A percentile compares a stretch with the other conserved stretches of the same genome.
These are phyloP conservation scores for Raphanus hybrid DNA, from an alignment of 441 rosid genomes.

Conservation along the genomic window DNA sequence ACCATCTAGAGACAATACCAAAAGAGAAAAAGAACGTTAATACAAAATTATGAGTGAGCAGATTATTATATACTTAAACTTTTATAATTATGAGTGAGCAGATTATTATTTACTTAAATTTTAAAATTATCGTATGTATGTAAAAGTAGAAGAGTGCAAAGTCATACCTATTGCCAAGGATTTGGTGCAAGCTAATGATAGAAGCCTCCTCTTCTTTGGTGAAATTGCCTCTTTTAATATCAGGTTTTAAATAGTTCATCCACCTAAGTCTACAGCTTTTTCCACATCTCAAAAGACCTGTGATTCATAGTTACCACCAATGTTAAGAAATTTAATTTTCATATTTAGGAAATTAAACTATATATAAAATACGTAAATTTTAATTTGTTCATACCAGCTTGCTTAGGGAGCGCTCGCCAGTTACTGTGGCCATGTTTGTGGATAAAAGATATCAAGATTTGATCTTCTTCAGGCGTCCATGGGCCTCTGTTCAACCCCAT, in stretches of 20 bases:
- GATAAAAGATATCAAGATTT: constrained; percentile 54
- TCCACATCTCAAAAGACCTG: constrained; percentile 87
- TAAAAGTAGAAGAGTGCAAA: constrained; percentile 3
- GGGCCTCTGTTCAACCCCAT: constrained; percentile 74
- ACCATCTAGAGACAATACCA: too few species aligned
- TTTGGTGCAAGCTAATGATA: constrained; percentile 67
- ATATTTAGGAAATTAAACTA: neutral
- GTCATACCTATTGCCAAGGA: constrained; percentile 64
- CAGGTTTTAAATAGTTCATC: constrained; percentile 80
- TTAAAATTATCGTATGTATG: too few species aligned
- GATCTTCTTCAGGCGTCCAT: constrained; percentile 70
- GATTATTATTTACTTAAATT: too few species aligned
- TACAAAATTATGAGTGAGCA: too few species aligned
- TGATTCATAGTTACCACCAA: neutral
- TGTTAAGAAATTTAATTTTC: neutral
- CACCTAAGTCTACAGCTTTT: constrained; percentile 93
- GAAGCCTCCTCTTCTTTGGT: constrained; percentile 76
- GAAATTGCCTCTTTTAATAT: constrained; percentile 84
- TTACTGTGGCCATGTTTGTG: constrained; percentile 56
- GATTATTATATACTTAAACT: too few species aligned
- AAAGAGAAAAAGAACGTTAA: too few species aligned
- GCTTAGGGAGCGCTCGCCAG: constrained; percentile 77
- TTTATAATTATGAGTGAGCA: too few species aligned
- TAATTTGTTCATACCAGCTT: constrained; percentile 55
- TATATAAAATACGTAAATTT: neutral